Base-by-base conservation (phyloP, 495 filamentous ascomycete species). In the Penicillium tannophilum region DNA sequence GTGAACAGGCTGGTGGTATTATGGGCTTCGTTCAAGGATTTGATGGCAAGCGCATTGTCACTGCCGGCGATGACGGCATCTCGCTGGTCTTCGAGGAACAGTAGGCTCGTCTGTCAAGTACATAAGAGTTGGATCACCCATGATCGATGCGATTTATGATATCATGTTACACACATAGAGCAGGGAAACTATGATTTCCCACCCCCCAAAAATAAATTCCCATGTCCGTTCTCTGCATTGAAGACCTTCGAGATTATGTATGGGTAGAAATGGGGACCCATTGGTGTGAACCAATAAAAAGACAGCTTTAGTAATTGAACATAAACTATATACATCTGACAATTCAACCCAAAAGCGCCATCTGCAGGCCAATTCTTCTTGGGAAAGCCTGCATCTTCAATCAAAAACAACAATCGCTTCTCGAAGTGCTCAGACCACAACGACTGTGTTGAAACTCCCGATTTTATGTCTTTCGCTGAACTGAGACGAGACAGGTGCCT, bases 31-130 rank as follows among this genome's bases (percentile, higher is more conserved):
- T 94, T 50, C 89, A 96, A 74, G 86, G 84, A 35, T 85, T 86
- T 2, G 86, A 88, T 56, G 72, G 77, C 24, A 76, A 77, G 66
- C 80, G 85, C 60, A 79, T 97, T 26, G 85, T 93, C 12, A 97
- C 93, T 17, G 93, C 91, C 4, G 93, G 93, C 26, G 93, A 97
- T 78, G 93, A 97, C 74, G 85, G 84, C 12, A 76, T 93, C 47
- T 75, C 82, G 36, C 71, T 91, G 64, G 82, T 91, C 7, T 91
- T 92, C 67, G 87, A 90, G 67, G 70, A 76, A 24, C 72, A 70
- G 52, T 54, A 62, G 28, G 39, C 14, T 47, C 16, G 2, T 9
- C 17, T 36, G 36, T 17, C 5, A 14, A 33, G 58, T 53, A 41
- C 47, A 56, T 33, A 56, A 54, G 57, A 59, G 36, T 41, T 58